phyloP scores from a whole-genome alignment of 192 early-diverging fungal species.

The Physocladia obscura region DNA sequence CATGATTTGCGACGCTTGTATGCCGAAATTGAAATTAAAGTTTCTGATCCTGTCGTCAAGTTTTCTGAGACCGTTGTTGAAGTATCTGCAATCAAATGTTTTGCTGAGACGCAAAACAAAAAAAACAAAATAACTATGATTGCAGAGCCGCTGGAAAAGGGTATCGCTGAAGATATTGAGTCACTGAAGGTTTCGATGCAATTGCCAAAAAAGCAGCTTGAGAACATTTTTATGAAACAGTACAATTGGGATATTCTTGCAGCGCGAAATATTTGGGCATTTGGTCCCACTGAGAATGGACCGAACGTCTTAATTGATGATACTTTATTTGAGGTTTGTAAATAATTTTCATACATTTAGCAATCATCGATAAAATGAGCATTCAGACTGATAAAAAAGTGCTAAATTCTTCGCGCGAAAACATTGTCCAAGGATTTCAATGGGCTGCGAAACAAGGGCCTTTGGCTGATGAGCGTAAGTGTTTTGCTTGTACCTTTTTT shows the following conservation, averaged over 20 bases:
- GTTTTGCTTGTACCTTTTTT: not conserved
- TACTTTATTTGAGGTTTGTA: conserved; percentile 81
- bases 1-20: conserved; percentile 93
- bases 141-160: conserved; percentile 88
- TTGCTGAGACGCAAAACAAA: conserved; percentile 98
- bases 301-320: conserved; percentile 95
- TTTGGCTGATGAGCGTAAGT: conserved; percentile 90
- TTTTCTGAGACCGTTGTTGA: conserved; percentile 96
- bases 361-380: not conserved
- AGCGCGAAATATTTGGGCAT: conserved; percentile 94
- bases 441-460: conserved; percentile 97
- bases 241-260: conserved; percentile 95
- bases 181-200: conserved; percentile 61
- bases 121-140: conserved; percentile 98
- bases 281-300: conserved; percentile 89
- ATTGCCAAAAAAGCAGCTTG: conserved; percentile 74
- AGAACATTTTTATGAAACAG: conserved; percentile 77
- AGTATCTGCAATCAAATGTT: conserved; percentile 90
- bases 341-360: not conserved
- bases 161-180: conserved; percentile 92
- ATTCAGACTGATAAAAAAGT: conserved; percentile 72
- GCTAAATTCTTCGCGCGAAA: conserved; percentile 76
- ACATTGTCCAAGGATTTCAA: conserved; percentile 93
- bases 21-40: conserved; percentile 95
- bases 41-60: conserved; percentile 93